A percentile compares a stretch with the other conserved stretches of the same genome.
Conservation (phyloP, 2,329 filamentous ascomycete species). For the Talaromyces sp. region DNA sequence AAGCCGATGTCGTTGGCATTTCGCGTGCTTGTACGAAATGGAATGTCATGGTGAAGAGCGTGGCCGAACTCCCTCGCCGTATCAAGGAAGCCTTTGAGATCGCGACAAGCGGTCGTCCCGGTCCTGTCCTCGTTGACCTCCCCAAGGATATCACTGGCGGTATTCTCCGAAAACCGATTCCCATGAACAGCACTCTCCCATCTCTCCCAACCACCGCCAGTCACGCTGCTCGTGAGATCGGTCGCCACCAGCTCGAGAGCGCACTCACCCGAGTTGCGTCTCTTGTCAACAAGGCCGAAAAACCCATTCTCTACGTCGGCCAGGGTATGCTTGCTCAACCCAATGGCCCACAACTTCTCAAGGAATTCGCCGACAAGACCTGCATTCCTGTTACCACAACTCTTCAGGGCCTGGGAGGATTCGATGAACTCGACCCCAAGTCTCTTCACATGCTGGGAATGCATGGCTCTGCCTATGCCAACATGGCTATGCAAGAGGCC, state of each 20-base stretch:
- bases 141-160: slow-evolving; percentile 94
- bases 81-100: slow-evolving; percentile 99
- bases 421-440: slow-evolving; percentile 89
- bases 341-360: slow-evolving; percentile 72
- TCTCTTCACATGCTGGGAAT: slow-evolving; percentile 97
- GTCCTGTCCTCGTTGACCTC: slow-evolving; percentile 89
- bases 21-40: slow-evolving; percentile 95
- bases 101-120: slow-evolving; percentile 86
- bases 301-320: slow-evolving; percentile 91
- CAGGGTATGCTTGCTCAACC: slow-evolving; percentile 78
- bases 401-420: slow-evolving; percentile 85
- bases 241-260: slow-evolving; percentile 63
- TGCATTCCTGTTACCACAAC: slow-evolving; percentile 94
- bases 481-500: slow-evolving; percentile 95
- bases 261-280: slow-evolving; percentile 73
- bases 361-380: slow-evolving; percentile 81
- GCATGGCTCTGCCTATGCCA: slow-evolving; percentile 95
- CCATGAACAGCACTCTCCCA: slow-evolving; percentile 66
- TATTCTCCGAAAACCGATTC: slow-evolving; percentile 76
- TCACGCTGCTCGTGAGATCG: slow-evolving; percentile 68
- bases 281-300: slow-evolving; percentile 82
- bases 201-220: slow-evolving; percentile 80
- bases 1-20: slow-evolving; percentile 91
- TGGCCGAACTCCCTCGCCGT: slow-evolving; percentile 83
- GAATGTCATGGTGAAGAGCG: slow-evolving; percentile 97